These are phyloP conservation scores for Talaromyces atroroseus DNA, from an alignment of 2,329 filamentous ascomycete genomes.

Conservation along the genomic window DNA sequence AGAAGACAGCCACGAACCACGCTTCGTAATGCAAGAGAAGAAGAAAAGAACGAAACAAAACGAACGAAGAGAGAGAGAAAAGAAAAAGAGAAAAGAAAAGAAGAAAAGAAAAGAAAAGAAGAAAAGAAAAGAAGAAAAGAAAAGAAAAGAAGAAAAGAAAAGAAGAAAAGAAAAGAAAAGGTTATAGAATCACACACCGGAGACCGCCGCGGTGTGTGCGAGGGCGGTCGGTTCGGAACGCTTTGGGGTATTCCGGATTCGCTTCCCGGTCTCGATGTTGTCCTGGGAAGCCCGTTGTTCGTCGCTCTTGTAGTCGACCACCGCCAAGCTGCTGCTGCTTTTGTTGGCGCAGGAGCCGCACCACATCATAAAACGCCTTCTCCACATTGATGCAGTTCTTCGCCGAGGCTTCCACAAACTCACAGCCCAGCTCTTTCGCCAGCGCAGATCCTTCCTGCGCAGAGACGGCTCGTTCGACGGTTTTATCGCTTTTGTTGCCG, in stretches of 20 bases:
- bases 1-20: constrained; percentile 8
- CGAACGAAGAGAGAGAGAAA: no score
- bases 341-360: constrained; percentile 80
- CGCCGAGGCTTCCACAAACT: constrained; percentile 93
- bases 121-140: constrained; percentile 1
- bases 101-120: constrained; percentile 5
- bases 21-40: constrained; percentile 14
- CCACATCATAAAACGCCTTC: constrained; percentile 97
- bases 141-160: neutral
- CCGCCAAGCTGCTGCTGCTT: constrained; percentile 51
- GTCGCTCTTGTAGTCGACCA: constrained; percentile 31
- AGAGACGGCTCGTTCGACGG: constrained; percentile 92
- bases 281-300: constrained; percentile 31
- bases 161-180: constrained; percentile 5
- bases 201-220: constrained; percentile 31
- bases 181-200: constrained; percentile 36
- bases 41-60: neutral
- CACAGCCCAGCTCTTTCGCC: constrained; percentile 86
- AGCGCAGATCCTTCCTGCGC: constrained; percentile 92
- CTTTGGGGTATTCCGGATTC: constrained; percentile 34
- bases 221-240: constrained; percentile 35
- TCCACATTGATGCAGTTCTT: constrained; percentile 99
- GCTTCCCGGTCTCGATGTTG: constrained; percentile 32
- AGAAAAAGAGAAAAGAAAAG: constrained; percentile 1
- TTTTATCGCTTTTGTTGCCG: constrained; percentile 95